phyloP scores from a whole-genome alignment of 176 grass and related monocot species.

The Pharus latifolius region DNA sequence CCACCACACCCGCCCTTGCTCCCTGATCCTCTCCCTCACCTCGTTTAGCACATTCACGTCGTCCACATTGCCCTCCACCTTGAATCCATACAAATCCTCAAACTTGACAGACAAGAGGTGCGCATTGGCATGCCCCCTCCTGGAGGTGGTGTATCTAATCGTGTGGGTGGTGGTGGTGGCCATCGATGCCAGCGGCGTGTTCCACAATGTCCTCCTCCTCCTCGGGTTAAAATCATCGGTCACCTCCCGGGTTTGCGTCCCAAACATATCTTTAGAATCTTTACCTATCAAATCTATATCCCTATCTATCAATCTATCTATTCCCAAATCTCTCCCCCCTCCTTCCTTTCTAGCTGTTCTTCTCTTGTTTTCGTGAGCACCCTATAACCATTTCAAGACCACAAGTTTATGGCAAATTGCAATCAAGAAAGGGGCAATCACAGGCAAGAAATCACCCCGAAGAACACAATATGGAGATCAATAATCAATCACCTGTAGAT shows the following conservation, averaged over 20 bases:
- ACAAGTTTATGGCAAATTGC: background rate
- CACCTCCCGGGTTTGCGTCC: slow-evolving; percentile 26
- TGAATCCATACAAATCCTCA: slow-evolving; percentile 80
- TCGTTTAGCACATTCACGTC: slow-evolving; percentile 94
- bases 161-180: slow-evolving; percentile 20
- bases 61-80: slow-evolving; percentile 81
- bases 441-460: background rate
- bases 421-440: background rate
- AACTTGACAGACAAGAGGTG: slow-evolving; percentile 61
- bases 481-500: slow-evolving; percentile 5
- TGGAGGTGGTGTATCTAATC: background rate
- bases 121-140: slow-evolving; percentile 25
- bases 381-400: slow-evolving; percentile 7
- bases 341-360: background rate
- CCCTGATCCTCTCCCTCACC: slow-evolving; percentile 85
- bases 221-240: slow-evolving; percentile 29
- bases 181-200: slow-evolving; percentile 14
- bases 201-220: slow-evolving; percentile 39
- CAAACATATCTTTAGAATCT: slow-evolving; percentile 36
- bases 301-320: background rate
- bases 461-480: background rate
- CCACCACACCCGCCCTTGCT: slow-evolving; percentile 87
- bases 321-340: background rate
- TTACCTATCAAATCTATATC: background rate
- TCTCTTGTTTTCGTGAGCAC: background rate